phyloP scores from a whole-genome alignment of 805 yeast species.

The Ogataea haglerorum region DNA sequence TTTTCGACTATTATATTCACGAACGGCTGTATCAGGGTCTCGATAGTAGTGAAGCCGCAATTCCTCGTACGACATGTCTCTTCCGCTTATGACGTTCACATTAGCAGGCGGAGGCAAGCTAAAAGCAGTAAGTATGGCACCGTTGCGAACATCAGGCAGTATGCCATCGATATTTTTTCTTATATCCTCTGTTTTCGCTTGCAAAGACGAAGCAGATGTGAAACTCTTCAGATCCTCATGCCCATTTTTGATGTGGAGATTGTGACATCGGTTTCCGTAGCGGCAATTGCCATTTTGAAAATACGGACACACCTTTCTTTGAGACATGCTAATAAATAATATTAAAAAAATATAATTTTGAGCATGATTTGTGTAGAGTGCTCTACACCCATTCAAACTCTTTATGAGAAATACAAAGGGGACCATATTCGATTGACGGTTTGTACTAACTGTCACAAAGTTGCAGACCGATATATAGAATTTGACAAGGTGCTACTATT shows the following conservation, averaged over 20 bases:
- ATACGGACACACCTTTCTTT: conserved; percentile 37
- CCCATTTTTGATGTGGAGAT: conserved; percentile 37
- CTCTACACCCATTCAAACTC: conserved; percentile 55
- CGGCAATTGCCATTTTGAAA: conserved; percentile 40
- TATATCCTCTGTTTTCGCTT: conserved; percentile 14
- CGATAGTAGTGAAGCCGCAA: conserved; percentile 43
- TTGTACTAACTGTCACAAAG: conserved; percentile 65
- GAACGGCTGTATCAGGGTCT: conserved; percentile 42
- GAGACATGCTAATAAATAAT: conserved; percentile 12
- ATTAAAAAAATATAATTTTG: not conserved
- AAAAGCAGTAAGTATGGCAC: conserved; percentile 39
- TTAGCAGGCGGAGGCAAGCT: conserved; percentile 49
- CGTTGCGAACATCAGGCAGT: conserved; percentile 20
- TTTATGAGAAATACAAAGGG: conserved; percentile 71
- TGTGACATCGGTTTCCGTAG: conserved; percentile 42
- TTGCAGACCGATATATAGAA: conserved; percentile 90
- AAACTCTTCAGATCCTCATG: conserved; percentile 9
- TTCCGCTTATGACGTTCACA: conserved; percentile 44
- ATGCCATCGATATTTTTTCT: conserved; percentile 26
- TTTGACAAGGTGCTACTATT: conserved; percentile 80
- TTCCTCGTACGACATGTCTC: conserved; percentile 57
- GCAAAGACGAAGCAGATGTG: conserved; percentile 1
- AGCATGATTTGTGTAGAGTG: conserved; percentile 92
- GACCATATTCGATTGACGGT: conserved; percentile 76
- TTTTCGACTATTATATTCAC: conserved; percentile 39